Conservation (phyloP, 192 early-diverging fungal species). For the Powellomyces hirtus region DNA sequence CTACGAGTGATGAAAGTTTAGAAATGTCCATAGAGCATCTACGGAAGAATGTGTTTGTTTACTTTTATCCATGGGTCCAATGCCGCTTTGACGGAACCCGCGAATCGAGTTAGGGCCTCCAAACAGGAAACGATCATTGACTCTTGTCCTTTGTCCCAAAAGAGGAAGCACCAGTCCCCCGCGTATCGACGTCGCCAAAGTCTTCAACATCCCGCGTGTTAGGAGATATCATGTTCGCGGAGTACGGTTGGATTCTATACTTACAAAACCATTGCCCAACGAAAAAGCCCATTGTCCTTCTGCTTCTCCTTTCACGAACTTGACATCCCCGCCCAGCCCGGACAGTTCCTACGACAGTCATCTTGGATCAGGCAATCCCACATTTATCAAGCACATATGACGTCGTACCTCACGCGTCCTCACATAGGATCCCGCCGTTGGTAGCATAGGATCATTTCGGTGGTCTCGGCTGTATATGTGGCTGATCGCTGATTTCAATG, state of each 20-base stretch:
- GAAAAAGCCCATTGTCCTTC: conserved; percentile 63
- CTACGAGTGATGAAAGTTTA: conserved; percentile 16
- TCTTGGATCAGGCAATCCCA: no score
- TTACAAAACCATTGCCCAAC: conserved; percentile 52
- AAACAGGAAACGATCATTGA: conserved; percentile 84
- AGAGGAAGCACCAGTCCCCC: conserved; percentile 70
- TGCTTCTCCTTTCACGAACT: conserved; percentile 67
- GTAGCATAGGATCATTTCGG: conserved; percentile 76
- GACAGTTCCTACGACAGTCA: conserved; percentile 66
- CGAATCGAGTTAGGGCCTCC: conserved; percentile 85
- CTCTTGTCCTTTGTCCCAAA: conserved; percentile 40
- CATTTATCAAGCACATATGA: no score
- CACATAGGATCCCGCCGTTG: conserved; percentile 62
- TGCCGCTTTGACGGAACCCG: conserved; percentile 83
- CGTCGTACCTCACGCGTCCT: conserved; percentile 23
- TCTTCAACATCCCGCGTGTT: conserved; percentile 7
- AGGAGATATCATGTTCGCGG: no score
- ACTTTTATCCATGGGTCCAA: conserved; percentile 82
- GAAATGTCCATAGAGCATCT: neutral
- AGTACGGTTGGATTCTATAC: neutral
- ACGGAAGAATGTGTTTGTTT: conserved; percentile 4
- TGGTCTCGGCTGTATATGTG: conserved; percentile 67
- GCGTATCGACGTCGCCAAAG: conserved; percentile 44
- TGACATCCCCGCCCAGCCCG: conserved; percentile 80
- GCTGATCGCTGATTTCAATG: conserved; percentile 75